Evolutionary conservation across 2,329 filamentous ascomycete species (phyloP), one percentile per base, ranked within the genome.

Genomic region (Aspergillus sp.): DNA sequence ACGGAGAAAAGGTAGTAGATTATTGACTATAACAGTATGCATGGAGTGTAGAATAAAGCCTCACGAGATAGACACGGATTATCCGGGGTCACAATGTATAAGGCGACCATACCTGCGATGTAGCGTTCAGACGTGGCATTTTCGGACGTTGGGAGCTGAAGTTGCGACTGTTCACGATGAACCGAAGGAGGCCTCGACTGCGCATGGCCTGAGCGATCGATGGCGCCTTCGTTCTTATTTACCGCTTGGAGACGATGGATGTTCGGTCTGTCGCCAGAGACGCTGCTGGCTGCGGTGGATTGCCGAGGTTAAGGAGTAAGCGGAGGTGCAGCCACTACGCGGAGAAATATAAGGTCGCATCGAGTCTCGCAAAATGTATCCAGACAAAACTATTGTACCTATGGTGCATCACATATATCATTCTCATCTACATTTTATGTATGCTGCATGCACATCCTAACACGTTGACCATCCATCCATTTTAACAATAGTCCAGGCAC

Each of bases 51-150:
- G 6, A 10, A 29, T 29, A 3, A 29, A 29, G 25, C 25, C 25
- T 29, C 25, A 29, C 11, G n/a, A 11, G 7, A 29, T 29, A 21
- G 34, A 31, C 17, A 38, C 5, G 25, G 5, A 10, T 16, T 13
- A 13, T 42, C 17, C 40, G 40, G 40, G 40, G 40, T 42, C 3
- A 40, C 9, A 4, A 20, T 42, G 11, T n/a, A 19, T 44, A 42
- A 38, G 17, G 5, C 9, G 14, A 14, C 13, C 43, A 29, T 57
- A 57, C 55, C 55, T 54, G 48, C 17, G 55, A 57, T n/a, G 41
- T 51, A 20, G 48, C 47, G 49, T 59, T 56, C 32, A 50, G 34
- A 36, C 41, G 48, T 21, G 53, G 56, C 53, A 52, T 59, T 38
- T 47, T 36, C 25, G 42, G 31, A 40, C 47, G 34, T 40, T 46